Percentiles rank a stretch among this genome's conserved stretches.
These are phyloP conservation scores for Pinus tabuliformis DNA, from an alignment of 75 land plant species.

Conservation along the genomic window DNA sequence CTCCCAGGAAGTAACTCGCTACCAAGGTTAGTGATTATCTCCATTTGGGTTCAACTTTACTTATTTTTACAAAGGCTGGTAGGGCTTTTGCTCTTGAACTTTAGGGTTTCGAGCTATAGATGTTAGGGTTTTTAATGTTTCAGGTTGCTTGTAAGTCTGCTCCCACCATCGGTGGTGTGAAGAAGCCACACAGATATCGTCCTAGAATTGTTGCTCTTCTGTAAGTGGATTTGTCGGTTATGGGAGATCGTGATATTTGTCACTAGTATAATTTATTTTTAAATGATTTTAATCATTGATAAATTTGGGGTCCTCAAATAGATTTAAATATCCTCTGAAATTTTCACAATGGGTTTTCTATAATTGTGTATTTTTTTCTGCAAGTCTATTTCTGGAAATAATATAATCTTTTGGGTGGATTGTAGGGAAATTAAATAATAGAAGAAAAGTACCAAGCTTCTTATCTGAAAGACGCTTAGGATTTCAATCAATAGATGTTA, in stretches of 20 bases:
- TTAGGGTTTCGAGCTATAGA: background rate
- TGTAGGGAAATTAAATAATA: constrained; percentile 43
- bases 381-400: background rate
- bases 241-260: no score
- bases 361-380: background rate
- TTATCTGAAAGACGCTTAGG: constrained; percentile 47
- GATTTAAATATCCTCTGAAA: background rate
- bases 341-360: background rate
- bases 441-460: constrained; percentile 55
- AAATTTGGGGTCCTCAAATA: background rate
- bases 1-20: constrained; percentile 89
- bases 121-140: background rate
- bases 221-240: background rate
- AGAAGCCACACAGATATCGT: constrained; percentile 75
- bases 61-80: background rate
- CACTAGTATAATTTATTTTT: background rate
- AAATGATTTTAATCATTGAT: background rate
- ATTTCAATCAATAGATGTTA: no score
- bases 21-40: constrained; percentile 38
- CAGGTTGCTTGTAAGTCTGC: constrained; percentile 84
- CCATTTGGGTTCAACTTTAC: background rate
- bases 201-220: constrained; percentile 74
- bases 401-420: background rate
- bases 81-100: background rate
- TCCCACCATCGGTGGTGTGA: constrained; percentile 72